Evolutionary conservation across 2,329 filamentous ascomycete genomes (phyloP), one percentile per base, ranked within the genome.

Genomic region (Trichoderma sp.): DNA sequence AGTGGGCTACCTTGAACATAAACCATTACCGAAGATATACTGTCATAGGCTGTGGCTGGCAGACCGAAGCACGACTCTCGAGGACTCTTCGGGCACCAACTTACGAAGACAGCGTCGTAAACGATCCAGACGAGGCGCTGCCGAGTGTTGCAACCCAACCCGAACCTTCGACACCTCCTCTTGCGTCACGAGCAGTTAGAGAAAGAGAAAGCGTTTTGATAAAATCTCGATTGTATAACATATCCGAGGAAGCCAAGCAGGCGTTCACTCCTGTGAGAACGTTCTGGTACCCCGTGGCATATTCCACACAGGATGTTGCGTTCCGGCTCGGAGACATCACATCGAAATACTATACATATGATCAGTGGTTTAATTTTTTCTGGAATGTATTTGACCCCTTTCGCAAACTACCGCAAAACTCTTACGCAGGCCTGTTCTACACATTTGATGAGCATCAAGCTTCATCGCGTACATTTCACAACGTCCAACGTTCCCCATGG

Each of bases 11-110:
- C 35, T 69, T 75, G 66, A 82, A 83, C 34, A 72, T 86, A 39
- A 82, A 87, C 67, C 76, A 77, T 48, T 86, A 83, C 71, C 82
- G 86, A 35, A 83, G 81, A 42, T 89, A 89, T 70, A 77, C 79
- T 19, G 83, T 90, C 3, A 65, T 89, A 5, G 87, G 87, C 3
- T 86, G 86, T 1, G 72, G 72, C 27, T 59, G 70, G 12, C 63
- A 71, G 9, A 69, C 69, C 13, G 19, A 60, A 17, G 57, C 19
- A 15, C 73, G 74, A 35, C 64, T 77, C 70, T 72, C 70, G 45
- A 74, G 70, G 17, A 74, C 70, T 12, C 67, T 76, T 1, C 69
- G 59, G 39, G 64, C 70, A 1, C 74, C 73, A 8, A 75, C 70
- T 5, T 86, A 82, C 65, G 68, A 70, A 5, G 57, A 70, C 1